phyloP scores from a whole-genome alignment of 768 basidiomycete genomes.

The Coprinellus micaceus region DNA sequence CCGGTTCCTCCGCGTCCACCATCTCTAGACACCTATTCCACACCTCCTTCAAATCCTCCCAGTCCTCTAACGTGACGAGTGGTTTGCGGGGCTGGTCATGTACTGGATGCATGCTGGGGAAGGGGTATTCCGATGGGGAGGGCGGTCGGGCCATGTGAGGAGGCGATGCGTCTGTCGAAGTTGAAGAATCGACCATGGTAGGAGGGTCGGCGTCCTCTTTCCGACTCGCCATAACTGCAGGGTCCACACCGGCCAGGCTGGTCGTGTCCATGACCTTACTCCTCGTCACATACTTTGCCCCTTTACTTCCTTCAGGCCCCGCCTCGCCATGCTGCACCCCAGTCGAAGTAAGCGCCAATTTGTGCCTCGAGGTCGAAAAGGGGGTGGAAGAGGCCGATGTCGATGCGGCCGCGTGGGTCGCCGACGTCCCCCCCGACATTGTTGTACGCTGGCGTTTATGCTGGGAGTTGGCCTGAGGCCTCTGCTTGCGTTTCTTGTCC shows the following conservation, averaged over 20 bases:
- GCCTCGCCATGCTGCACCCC: too few relatives aligned
- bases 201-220: not conserved
- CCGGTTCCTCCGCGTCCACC: conserved; percentile 51
- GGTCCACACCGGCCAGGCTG: not conserved
- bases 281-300: conserved; percentile 2
- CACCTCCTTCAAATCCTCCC: conserved; percentile 65
- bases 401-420: not conserved
- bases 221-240: not conserved
- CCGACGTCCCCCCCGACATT: not conserved
- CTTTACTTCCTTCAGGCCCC: too few relatives aligned
- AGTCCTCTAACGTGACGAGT: conserved; percentile 40
- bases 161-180: not conserved
- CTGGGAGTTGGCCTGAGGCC: not conserved
- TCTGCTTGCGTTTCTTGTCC: not conserved
- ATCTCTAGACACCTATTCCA: conserved; percentile 53
- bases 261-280: conserved; percentile 8
- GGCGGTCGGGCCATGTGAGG: not conserved
- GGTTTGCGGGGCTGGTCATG: not conserved
- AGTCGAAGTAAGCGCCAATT: not conserved
- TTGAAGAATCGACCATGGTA: not conserved
- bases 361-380: not conserved
- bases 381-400: not conserved
- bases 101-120: not conserved
- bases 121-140: not conserved
- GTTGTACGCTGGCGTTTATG: not conserved